Evolutionary conservation across 2,329 filamentous ascomycete genomes (phyloP).

Genomic region (Claviceps maximensis): DNA sequence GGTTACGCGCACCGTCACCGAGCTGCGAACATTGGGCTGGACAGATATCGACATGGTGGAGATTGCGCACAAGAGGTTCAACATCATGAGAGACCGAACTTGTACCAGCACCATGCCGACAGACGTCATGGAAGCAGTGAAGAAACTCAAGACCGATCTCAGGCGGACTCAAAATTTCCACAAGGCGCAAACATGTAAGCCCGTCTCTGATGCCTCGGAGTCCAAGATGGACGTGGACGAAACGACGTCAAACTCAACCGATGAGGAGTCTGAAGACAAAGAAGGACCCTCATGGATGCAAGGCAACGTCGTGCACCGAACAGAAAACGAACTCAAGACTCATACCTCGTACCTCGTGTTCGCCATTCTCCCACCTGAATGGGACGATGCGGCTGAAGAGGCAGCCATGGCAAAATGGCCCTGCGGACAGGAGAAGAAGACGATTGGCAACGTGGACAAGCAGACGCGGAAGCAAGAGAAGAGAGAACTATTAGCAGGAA

Average conservation of each 20-base stretch:
- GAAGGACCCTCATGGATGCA: constrained; percentile 53
- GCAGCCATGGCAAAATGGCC: constrained; percentile 52
- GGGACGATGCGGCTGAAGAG: constrained; percentile 71
- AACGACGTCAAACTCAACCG: constrained; percentile 8
- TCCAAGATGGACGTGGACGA: constrained; percentile 30
- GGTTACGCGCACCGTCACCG: constrained; percentile 72
- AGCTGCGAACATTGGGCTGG: constrained; percentile 73
- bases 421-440: constrained; percentile 37
- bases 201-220: constrained; percentile 15
- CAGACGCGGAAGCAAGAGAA: constrained; percentile 43
- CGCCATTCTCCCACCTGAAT: constrained; percentile 74
- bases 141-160: constrained; percentile 61
- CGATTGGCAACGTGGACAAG: constrained; percentile 41
- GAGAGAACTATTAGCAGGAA: constrained; percentile 34
- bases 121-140: constrained; percentile 67
- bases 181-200: constrained; percentile 18
- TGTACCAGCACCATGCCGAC: constrained; percentile 60
- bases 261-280: constrained; percentile 7
- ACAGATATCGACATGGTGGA: constrained; percentile 89
- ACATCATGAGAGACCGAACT: constrained; percentile 69
- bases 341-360: constrained; percentile 97
- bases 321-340: constrained; percentile 81
- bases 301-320: constrained; percentile 64
- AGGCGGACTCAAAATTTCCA: constrained; percentile 54
- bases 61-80: constrained; percentile 64